These are phyloP conservation scores for Septoria petroselini DNA, from an alignment of 2,329 filamentous ascomycete genomes.

Conservation along the genomic window DNA sequence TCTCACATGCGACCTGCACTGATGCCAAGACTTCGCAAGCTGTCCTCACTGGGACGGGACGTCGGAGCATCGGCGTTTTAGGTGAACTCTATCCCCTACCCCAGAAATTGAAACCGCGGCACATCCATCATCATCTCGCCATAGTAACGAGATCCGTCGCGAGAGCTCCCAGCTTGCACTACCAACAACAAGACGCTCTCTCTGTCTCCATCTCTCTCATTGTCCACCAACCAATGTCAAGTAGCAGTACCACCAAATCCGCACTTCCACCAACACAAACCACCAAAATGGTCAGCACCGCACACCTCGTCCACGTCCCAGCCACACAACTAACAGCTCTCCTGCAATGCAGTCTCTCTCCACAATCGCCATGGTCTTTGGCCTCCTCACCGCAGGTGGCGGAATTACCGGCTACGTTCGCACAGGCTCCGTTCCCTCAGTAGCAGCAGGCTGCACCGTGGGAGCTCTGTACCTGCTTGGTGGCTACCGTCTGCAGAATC, in stretches of 20 bases:
- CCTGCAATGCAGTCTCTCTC: slow-evolving; percentile 19
- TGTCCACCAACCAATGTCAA: slow-evolving; percentile 13
- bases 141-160: not conserved
- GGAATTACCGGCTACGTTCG: slow-evolving; percentile 82
- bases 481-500: slow-evolving; percentile 73
- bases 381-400: slow-evolving; percentile 77
- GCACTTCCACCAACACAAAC: slow-evolving; percentile 10
- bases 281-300: slow-evolving; percentile 12
- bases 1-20: too few relatives aligned
- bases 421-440: slow-evolving; percentile 80
- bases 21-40: slow-evolving; percentile 8
- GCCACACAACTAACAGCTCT: not conserved
- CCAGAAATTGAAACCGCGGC: not conserved
- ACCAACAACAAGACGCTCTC: not conserved
- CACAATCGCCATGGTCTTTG: slow-evolving; percentile 70
- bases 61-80: slow-evolving; percentile 8
- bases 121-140: not conserved
- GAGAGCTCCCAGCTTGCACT: not conserved
- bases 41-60: slow-evolving; percentile 2
- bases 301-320: not conserved
- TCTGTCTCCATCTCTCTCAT: not conserved
- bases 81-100: not conserved
- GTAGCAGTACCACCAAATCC: slow-evolving; percentile 5
- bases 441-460: slow-evolving; percentile 80
- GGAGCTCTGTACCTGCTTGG: slow-evolving; percentile 76